Evolutionary conservation across 371 early-diverging fungal genomes (phyloP).

Genomic region (Mortierella sp.): DNA sequence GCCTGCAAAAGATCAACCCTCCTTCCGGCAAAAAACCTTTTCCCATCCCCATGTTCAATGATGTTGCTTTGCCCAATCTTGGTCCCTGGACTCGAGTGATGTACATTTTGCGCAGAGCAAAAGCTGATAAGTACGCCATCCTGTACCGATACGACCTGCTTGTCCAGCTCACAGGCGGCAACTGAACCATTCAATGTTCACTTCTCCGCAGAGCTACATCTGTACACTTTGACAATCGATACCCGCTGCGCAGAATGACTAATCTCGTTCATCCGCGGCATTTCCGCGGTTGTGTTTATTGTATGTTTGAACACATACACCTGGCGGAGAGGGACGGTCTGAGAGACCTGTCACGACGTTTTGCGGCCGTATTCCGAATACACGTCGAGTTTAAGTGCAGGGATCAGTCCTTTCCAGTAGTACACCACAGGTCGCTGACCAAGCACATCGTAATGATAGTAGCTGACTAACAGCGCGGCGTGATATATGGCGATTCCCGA

Average conservation of each 20-base stretch:
- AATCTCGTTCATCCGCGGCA: neutral
- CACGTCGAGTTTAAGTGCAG: conserved; percentile 7
- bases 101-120: no score
- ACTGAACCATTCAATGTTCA: neutral
- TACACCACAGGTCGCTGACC: conserved; percentile 8
- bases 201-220: neutral
- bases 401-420: conserved; percentile 15
- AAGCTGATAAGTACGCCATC: no score
- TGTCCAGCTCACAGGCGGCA: neutral
- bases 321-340: no score
- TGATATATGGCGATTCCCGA: conserved; percentile 19
- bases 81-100: no score
- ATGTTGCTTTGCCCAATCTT: no score
- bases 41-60: no score
- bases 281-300: neutral
- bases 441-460: conserved; percentile 21
- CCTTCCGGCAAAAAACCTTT: no score
- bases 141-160: no score
- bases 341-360: no score
- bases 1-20: no score
- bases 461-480: conserved; percentile 19
- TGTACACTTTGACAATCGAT: neutral
- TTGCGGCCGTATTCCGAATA: conserved; percentile 2
- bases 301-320: neutral
- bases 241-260: conserved; percentile 12